A percentile compares a stretch with the other conserved stretches of the same genome.
These are phyloP conservation scores for Cladosporium sp. DNA, from an alignment of 2,329 filamentous ascomycete species.

Conservation along the genomic window DNA sequence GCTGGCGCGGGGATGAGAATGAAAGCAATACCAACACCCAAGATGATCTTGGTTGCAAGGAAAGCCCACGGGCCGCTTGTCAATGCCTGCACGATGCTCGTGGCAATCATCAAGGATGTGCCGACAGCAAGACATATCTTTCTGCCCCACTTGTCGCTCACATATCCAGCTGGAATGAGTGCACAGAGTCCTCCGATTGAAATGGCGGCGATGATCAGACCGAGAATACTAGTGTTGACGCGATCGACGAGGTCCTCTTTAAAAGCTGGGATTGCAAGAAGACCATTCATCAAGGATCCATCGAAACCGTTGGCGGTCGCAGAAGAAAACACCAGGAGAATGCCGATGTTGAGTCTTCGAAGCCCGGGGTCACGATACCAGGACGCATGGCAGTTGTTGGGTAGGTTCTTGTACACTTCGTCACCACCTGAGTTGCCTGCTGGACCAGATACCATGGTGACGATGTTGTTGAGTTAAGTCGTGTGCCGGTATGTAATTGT, in stretches of 20 bases:
- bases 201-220: slow-evolving; percentile 29
- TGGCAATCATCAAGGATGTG: slow-evolving; percentile 37
- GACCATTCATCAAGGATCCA: slow-evolving; percentile 32
- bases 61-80: slow-evolving; percentile 21
- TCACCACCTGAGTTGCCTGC: slow-evolving; percentile 19
- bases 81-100: slow-evolving; percentile 6
- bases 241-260: slow-evolving; percentile 13
- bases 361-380: slow-evolving; percentile 27
- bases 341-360: slow-evolving; percentile 21
- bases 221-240: slow-evolving; percentile 24
- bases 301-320: slow-evolving; percentile 27
- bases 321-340: slow-evolving; percentile 18
- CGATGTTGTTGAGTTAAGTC: neutral
- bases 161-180: slow-evolving; percentile 24
- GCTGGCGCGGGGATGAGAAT: slow-evolving; percentile 22
- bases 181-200: slow-evolving; percentile 26
- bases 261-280: slow-evolving; percentile 26
- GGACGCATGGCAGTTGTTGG: slow-evolving; percentile 24
- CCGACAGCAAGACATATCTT: slow-evolving; percentile 37
- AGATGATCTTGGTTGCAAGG: slow-evolving; percentile 21
- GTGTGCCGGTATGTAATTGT: neutral
- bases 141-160: slow-evolving; percentile 28
- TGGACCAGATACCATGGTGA: slow-evolving; percentile 14
- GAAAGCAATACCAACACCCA: slow-evolving; percentile 24
- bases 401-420: slow-evolving; percentile 23